Percentiles rank a stretch among this genome's conserved stretches.
These are phyloP conservation scores for Sarocladium oryzae DNA, from an alignment of 2,329 filamentous ascomycete genomes.

Conservation along the genomic window DNA sequence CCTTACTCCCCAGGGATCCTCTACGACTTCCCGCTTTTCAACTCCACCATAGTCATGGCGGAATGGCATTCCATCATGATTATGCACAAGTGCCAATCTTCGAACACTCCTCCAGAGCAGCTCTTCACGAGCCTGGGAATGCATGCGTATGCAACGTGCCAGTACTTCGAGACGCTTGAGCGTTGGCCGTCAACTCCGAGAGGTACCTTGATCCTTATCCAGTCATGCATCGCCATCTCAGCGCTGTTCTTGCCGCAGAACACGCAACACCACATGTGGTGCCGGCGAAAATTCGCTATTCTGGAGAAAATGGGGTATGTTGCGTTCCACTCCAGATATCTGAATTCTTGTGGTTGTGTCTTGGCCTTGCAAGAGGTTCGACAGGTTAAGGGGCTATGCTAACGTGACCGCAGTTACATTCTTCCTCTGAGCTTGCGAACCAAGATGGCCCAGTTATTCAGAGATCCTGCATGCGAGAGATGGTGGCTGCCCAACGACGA, in stretches of 20 bases:
- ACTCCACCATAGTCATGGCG: slow-evolving; percentile 65
- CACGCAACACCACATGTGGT: slow-evolving; percentile 67
- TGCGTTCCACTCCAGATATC: no score
- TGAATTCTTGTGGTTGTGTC: no score
- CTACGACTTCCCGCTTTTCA: slow-evolving; percentile 63
- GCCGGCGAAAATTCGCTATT: slow-evolving; percentile 68
- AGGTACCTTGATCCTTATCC: slow-evolving; percentile 65
- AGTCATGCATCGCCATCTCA: slow-evolving; percentile 70
- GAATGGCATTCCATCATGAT: slow-evolving; percentile 75
- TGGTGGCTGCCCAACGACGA: slow-evolving; percentile 92
- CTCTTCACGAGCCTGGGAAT: slow-evolving; percentile 47
- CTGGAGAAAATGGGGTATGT: slow-evolving; percentile 74
- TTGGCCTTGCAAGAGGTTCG: no score
- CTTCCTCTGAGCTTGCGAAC: slow-evolving; percentile 68
- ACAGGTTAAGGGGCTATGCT: no score
- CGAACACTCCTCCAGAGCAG: slow-evolving; percentile 45
- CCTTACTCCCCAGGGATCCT: slow-evolving; percentile 65
- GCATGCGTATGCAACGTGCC: slow-evolving; percentile 64
- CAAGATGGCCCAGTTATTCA: slow-evolving; percentile 71
- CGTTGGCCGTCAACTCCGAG: slow-evolving; percentile 63
- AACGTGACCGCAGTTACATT: slow-evolving; percentile 62
- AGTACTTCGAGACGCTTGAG: slow-evolving; percentile 73
- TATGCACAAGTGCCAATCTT: slow-evolving; percentile 73
- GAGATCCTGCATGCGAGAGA: slow-evolving; percentile 60
- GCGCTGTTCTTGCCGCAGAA: slow-evolving; percentile 76